Percentiles rank a stretch among this genome's conserved stretches.
Evolutionary conservation across 148 eudicot species (phyloP).

Genomic region (Rhododendron molle): DNA sequence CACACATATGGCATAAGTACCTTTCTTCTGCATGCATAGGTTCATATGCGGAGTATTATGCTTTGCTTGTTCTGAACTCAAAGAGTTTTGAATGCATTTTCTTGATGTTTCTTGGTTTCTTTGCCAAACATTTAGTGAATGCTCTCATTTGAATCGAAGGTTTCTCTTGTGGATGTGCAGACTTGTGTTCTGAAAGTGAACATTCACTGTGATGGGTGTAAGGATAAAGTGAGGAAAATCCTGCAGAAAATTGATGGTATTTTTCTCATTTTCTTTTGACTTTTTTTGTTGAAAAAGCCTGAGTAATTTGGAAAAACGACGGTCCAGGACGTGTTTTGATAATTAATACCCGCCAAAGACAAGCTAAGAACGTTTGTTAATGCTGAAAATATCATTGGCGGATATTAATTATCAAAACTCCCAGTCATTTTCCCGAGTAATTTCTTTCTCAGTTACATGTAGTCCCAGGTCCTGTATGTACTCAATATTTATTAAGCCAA

Average conservation of each 20-base stretch:
- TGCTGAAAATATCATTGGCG: no score
- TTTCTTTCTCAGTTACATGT: background rate
- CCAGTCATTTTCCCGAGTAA: no score
- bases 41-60: background rate
- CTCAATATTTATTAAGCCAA: background rate
- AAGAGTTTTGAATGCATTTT: background rate
- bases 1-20: background rate
- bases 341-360: no score
- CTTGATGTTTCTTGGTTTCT: background rate
- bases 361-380: no score
- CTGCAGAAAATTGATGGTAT: conserved; percentile 94
- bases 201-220: conserved; percentile 97
- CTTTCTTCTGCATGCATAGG: background rate
- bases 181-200: conserved; percentile 93
- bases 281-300: background rate
- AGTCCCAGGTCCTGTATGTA: background rate
- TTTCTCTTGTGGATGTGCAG: conserved; percentile 49
- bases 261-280: background rate
- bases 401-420: no score
- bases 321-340: no score
- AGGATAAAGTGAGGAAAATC: conserved; percentile 87
- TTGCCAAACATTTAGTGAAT: background rate
- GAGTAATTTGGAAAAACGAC: no score
- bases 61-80: conserved; percentile 22
- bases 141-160: conserved; percentile 4